phyloP scores from a whole-genome alignment of 805 yeast genomes.

The Hanseniaspora guilliermondii region DNA sequence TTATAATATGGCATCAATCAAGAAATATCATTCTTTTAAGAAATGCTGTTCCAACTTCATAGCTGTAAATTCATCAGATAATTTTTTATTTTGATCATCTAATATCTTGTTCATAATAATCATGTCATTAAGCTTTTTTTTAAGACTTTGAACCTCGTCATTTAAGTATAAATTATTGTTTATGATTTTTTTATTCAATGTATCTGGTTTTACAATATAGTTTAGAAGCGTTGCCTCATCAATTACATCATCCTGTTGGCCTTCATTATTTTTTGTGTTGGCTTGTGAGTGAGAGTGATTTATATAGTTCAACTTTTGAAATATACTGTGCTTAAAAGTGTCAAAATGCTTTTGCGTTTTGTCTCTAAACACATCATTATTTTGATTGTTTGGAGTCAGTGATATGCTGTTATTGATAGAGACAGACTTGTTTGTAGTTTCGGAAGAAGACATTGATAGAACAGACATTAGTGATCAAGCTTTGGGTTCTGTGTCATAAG shows the following conservation, averaged over 20 bases:
- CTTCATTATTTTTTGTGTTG: background rate
- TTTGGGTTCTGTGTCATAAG: background rate
- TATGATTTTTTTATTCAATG: background rate
- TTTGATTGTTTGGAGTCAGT: background rate
- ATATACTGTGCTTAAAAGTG: constrained; percentile 5
- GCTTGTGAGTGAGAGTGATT: background rate
- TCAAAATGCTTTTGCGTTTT: constrained; percentile 7
- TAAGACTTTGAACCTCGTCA: constrained; percentile 13
- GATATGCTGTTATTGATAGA: background rate
- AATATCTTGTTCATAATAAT: background rate
- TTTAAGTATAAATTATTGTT: background rate
- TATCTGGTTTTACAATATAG: constrained; percentile 4
- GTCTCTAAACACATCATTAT: background rate
- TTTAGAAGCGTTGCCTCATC: background rate
- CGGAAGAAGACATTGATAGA: constrained; percentile 1
- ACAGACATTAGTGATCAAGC: background rate
- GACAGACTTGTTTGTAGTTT: background rate
- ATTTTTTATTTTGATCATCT: constrained; percentile 8
- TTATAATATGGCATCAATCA: no score
- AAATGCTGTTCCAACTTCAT: constrained; percentile 9
- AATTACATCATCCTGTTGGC: background rate
- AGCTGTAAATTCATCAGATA: constrained; percentile 6
- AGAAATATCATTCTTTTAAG: background rate
- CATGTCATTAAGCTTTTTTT: constrained; percentile 18
- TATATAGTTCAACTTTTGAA: constrained; percentile 1